Base-by-base conservation (phyloP, 1,284 basidiomycete species). In the Malassezia slooffiae region DNA sequence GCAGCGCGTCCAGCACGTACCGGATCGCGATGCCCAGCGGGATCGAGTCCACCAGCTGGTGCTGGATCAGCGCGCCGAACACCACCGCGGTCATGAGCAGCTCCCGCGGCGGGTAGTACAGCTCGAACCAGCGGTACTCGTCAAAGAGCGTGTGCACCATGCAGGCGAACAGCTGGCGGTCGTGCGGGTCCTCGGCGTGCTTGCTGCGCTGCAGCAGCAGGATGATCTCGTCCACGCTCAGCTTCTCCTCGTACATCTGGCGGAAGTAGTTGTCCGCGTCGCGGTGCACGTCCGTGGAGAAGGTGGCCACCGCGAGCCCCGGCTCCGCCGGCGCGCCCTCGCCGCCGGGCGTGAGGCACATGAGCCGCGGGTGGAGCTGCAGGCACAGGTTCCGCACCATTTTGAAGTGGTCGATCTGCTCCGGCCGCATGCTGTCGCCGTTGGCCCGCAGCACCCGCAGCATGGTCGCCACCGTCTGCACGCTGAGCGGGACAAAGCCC, bases 91-190 rank as follows among this genome's bases (percentile, higher is more conserved):
- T 97, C 80, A 97, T 89, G 33, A 82, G 81, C 35, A 97, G 77
- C 73, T 97, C 89, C 52, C 88, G 85, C 22, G 85, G 77, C 12
- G 93, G 93, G 66, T 99, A 91, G 39, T 67, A 61, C 52, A 85
- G 84, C 69, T 93, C 87, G 79, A 97, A 95, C 76, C 95, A 97
- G 67, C 90, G 89, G 79, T 95, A 95, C 75, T 99, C 93, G 79
- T 97, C 93, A 72, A 99, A 97, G 41, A 99, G 79, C 74, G 95
- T 93, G 74, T 96, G 90, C 39, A 97, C 80, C 79, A 95, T 91
- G 77, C 90, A 96, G 11, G 90, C 93, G 68, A 97, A 95, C 48
- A 95, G 80, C 73, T 97, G 87, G 68, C 90, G 87, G 60, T 96
- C 89, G 52, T 82, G 81, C 29, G 80, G 70, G 59, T 84, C 86